Evolutionary conservation across 2,329 filamentous ascomycete species (phyloP).

Genomic region (Colletotrichum sp.): DNA sequence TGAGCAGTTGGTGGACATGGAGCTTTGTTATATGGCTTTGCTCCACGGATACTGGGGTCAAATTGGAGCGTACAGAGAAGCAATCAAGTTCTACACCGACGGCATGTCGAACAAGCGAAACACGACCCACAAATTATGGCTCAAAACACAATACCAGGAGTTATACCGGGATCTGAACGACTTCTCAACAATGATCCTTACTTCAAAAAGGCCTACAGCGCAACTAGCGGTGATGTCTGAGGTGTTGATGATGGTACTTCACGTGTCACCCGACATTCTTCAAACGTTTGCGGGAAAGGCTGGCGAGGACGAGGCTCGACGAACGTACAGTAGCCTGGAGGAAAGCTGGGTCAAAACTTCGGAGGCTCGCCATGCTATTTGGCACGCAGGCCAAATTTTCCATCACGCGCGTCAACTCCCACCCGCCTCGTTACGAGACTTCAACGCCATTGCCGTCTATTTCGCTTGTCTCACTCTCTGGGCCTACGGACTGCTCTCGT

Average conservation of each 20-base stretch:
- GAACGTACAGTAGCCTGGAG: slow-evolving; percentile 34
- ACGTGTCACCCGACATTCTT: slow-evolving; percentile 45
- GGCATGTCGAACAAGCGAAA: slow-evolving; percentile 12
- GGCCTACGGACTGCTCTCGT: slow-evolving; percentile 23
- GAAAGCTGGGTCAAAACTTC: slow-evolving; percentile 38
- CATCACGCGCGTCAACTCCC: slow-evolving; percentile 23
- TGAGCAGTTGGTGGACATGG: slow-evolving; percentile 29
- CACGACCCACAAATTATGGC: slow-evolving; percentile 28
- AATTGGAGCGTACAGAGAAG: slow-evolving; percentile 33
- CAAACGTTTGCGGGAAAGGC: slow-evolving; percentile 48
- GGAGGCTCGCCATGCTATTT: slow-evolving; percentile 34
- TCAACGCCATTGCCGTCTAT: slow-evolving; percentile 30
- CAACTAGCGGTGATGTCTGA: slow-evolving; percentile 19
- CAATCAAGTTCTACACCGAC: slow-evolving; percentile 29
- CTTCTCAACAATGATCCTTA: slow-evolving; percentile 25
- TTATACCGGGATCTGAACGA: slow-evolving; percentile 32
- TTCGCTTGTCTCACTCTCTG: slow-evolving; percentile 32
- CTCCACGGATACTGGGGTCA: slow-evolving; percentile 36
- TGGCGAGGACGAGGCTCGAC: slow-evolving; percentile 40
- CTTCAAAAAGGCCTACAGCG: slow-evolving; percentile 12
- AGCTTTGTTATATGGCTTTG: slow-evolving; percentile 31
- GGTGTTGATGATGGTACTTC: slow-evolving; percentile 30
- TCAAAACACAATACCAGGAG: slow-evolving; percentile 33
- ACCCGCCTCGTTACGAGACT: slow-evolving; percentile 23
- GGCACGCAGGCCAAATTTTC: slow-evolving; percentile 32